phyloP scores from a whole-genome alignment of 176 grass and related monocot species.

The Musa beccarii region DNA sequence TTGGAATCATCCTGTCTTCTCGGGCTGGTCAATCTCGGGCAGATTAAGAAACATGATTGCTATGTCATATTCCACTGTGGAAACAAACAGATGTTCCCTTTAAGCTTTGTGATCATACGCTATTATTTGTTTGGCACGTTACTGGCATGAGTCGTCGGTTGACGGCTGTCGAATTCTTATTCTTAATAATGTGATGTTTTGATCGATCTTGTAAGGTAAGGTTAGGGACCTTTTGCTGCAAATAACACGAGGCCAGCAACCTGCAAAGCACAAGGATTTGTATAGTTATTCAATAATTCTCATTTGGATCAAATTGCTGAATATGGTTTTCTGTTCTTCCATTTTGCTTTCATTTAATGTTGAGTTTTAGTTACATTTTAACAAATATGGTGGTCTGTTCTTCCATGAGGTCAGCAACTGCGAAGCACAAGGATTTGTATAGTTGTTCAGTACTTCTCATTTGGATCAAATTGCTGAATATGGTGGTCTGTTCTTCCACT shows the following conservation, averaged over 20 bases:
- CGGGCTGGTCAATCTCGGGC: slow-evolving; percentile 10
- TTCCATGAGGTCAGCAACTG: too few relatives aligned
- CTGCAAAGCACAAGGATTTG: neutral
- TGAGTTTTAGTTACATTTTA: too few relatives aligned
- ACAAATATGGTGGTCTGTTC: too few relatives aligned
- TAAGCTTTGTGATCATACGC: neutral
- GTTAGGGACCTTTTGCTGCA: neutral
- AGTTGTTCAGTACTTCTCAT: neutral
- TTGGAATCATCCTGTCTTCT: slow-evolving; percentile 9
- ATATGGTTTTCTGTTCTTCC: neutral
- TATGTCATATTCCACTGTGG: neutral
- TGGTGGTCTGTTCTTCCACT: neutral
- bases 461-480: neutral
- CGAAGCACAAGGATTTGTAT: neutral
- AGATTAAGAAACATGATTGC: neutral
- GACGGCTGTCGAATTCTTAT: neutral
- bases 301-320: neutral
- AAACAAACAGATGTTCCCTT: neutral
- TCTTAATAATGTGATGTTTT: neutral
- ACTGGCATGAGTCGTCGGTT: neutral
- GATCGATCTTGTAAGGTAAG: neutral
- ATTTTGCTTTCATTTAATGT: neutral
- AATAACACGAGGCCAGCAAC: neutral
- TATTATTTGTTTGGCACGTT: neutral
- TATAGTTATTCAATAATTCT: neutral